Evolutionary conservation across 441 rosid genomes (phyloP).

Genomic region (Bocquillonia castaneifolia): DNA sequence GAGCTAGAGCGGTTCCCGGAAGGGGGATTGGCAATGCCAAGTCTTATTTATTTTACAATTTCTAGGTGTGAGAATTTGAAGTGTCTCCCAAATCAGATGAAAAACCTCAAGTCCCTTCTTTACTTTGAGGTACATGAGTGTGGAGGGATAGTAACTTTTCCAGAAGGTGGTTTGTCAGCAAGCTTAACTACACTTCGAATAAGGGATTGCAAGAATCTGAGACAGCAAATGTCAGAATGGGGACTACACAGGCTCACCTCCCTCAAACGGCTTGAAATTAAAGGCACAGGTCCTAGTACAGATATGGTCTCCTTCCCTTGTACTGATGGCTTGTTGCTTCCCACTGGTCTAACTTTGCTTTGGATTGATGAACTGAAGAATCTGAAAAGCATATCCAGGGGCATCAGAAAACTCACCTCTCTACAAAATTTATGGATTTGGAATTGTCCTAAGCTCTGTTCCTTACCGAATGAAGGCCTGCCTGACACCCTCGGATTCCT

Average conservation of each 20-base stretch:
- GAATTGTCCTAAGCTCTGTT: conserved; percentile 14
- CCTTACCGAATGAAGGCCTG: conserved; percentile 15
- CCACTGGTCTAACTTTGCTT: conserved; percentile 9
- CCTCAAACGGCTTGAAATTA: conserved; percentile 2
- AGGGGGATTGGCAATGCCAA: conserved; percentile 10
- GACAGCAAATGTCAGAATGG: conserved; percentile 16
- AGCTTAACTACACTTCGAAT: conserved; percentile 19
- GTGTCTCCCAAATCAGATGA: conserved; percentile 28
- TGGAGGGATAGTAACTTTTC: conserved; percentile 24
- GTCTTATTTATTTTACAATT: conserved; percentile 16
- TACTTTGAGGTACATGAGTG: conserved; percentile 24
- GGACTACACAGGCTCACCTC: conserved; percentile 20
- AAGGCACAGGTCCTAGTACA: conserved; percentile 4
- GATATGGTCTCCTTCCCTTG: conserved; percentile 16
- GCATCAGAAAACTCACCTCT: conserved; percentile 13
- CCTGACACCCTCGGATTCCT: conserved; percentile 18
- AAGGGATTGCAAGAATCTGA: conserved; percentile 8
- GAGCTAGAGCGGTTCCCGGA: conserved; percentile 19
- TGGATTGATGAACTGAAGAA: background rate
- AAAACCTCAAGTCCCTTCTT: conserved; percentile 27
- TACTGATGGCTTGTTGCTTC: conserved; percentile 15
- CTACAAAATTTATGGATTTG: conserved; percentile 13
- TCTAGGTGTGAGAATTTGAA: conserved; percentile 24
- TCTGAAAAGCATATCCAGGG: conserved; percentile 9
- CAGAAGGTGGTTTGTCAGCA: conserved; percentile 28